Evolutionary conservation across 805 yeast genomes (phyloP), one percentile per base, ranked within the genome.

Genomic region (Nakazawaea populi): DNA sequence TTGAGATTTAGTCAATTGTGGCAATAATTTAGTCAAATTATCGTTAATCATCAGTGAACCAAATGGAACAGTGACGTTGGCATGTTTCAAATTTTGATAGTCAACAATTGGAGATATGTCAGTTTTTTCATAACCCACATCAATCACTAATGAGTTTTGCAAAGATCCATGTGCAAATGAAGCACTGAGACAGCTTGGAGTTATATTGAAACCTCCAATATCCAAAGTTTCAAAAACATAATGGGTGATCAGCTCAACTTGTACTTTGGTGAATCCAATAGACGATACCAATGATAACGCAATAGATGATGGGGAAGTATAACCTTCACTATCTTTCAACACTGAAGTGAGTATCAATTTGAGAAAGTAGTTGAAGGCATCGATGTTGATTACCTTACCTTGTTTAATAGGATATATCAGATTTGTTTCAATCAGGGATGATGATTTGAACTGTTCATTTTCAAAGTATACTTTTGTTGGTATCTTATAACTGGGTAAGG

Each of bases 61-160:
- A n/a, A 63, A 58, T 14, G 56, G 55, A 11, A 48, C 40, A 5
- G 53, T 46, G 6, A 34, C 34, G 42, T 44, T 43, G 4, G 89
- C 83, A 55, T 79, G 79, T 32, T 75, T 73, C 49, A 84, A 68
- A 5, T 80, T 75, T 52, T 83, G 82, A 59, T 80, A 89, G 55
- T 87, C 94, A 32, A 87, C 66, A n/a, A 92, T 79, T 3, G 96
- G 94, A 10, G 83, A 74, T 28, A 92, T 73, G 62, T 89, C 96
- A 3, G 90, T 80, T 57, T 84, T 79, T 28, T 82, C 79, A 55
- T 72, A 71, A 18, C 97, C 97, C 44, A 92, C 75, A 65, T 92
- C 96, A 41, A 92, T 80, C 14, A 92, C 86, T 37, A 86, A 69
- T 1, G 90, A 76, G 54, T 82, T 86, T 39, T 83, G 76, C 9